Evolutionary conservation across 768 basidiomycete genomes (phyloP).

Genomic region (Hypholoma sublateritium): DNA sequence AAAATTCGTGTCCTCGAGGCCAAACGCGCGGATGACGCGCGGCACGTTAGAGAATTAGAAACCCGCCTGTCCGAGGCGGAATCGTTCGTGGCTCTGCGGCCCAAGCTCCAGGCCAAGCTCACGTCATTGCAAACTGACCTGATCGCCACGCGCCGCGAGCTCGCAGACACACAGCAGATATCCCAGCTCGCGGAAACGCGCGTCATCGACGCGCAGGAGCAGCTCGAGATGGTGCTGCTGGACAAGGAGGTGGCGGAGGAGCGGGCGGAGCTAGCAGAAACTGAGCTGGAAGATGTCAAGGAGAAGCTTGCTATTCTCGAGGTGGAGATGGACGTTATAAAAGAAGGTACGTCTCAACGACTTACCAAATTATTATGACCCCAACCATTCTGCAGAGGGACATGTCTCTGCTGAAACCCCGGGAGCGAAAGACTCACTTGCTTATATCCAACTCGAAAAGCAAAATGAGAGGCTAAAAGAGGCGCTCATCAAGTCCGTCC

Average conservation of each 20-base stretch:
- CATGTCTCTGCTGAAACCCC: constrained; percentile 27
- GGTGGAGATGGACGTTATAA: constrained; percentile 80
- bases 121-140: constrained; percentile 79
- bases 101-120: constrained; percentile 89
- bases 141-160: constrained; percentile 68
- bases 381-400: constrained; percentile 15
- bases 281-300: constrained; percentile 74
- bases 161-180: constrained; percentile 78
- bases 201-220: constrained; percentile 79
- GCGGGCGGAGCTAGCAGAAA: constrained; percentile 75
- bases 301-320: constrained; percentile 79
- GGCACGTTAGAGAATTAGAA: constrained; percentile 83
- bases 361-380: constrained; percentile 15
- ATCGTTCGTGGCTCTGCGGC: constrained; percentile 78
- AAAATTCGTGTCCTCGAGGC: constrained; percentile 85
- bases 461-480: constrained; percentile 97
- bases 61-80: constrained; percentile 82
- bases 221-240: constrained; percentile 91
- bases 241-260: constrained; percentile 98
- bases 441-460: constrained; percentile 88
- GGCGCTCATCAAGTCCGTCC: constrained; percentile 74
- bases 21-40: constrained; percentile 83
- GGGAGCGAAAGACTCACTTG: constrained; percentile 54
- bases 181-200: constrained; percentile 67
- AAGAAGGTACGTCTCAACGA: constrained; percentile 43